A percentile compares a stretch with the other conserved stretches of the same genome.
phyloP scores from a whole-genome alignment of 768 basidiomycete genomes.

The Mycena haematopus region DNA sequence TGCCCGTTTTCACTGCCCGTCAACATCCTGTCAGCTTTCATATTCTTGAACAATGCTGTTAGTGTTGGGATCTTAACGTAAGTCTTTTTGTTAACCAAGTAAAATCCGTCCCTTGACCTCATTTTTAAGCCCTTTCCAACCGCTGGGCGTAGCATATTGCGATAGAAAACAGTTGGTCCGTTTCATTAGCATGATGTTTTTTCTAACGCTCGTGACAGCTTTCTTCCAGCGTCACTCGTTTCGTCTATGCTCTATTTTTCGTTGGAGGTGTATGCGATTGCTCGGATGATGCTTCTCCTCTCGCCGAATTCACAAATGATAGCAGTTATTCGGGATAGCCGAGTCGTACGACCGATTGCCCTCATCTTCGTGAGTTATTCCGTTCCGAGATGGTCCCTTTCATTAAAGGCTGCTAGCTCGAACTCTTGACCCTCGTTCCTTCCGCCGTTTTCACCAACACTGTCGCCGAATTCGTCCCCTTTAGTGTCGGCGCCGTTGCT shows the following conservation, averaged over 20 bases:
- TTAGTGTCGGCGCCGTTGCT: conserved; percentile 46
- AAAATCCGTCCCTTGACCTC: background rate
- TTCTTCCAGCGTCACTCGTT: conserved; percentile 44
- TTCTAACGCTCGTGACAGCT: conserved; percentile 37
- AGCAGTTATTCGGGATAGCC: conserved; percentile 35
- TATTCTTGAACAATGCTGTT: conserved; percentile 49
- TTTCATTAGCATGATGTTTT: background rate
- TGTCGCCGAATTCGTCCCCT: conserved; percentile 49
- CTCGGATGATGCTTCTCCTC: conserved; percentile 40
- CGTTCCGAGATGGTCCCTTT: background rate
- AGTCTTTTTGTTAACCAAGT: conserved; percentile 14
- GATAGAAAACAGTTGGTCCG: conserved; percentile 40
- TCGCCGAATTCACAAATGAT: conserved; percentile 25
- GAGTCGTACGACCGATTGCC: conserved; percentile 42
- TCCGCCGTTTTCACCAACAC: conserved; percentile 40
- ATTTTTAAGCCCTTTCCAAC: conserved; percentile 30
- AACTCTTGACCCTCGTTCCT: conserved; percentile 49
- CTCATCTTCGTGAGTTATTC: conserved; percentile 41
- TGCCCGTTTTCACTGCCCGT: background rate
- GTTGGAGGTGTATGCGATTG: conserved; percentile 46
- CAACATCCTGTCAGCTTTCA: conserved; percentile 38
- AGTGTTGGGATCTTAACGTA: conserved; percentile 43
- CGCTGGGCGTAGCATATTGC: conserved; percentile 38
- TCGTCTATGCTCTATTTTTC: conserved; percentile 42
- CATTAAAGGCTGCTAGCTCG: conserved; percentile 34